A percentile compares a stretch with the other conserved stretches of the same genome.
Evolutionary conservation across 306 rosid species (phyloP).

Genomic region (Albizia julibrissin): DNA sequence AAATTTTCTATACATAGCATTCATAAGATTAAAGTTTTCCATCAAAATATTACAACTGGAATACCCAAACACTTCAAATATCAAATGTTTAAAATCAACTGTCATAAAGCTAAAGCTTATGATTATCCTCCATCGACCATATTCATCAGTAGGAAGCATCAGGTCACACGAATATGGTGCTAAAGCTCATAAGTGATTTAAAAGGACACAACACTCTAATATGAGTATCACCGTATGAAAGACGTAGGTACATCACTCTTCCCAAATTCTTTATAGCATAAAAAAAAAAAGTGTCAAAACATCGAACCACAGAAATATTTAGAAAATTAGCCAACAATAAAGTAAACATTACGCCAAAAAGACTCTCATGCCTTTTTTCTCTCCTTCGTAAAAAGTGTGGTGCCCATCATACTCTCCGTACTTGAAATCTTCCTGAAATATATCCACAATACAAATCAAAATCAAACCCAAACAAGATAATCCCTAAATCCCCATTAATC

Average conservation of each 20-base stretch:
- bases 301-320: neutral
- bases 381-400: slow-evolving; percentile 80
- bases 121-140: neutral
- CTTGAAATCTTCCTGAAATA: slow-evolving; percentile 75
- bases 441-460: slow-evolving; percentile 21
- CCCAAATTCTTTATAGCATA: neutral
- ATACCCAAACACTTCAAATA: neutral
- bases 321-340: neutral
- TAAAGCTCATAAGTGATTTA: neutral
- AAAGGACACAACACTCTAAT: neutral
- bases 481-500: neutral
- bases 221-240: neutral
- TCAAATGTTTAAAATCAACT: neutral
- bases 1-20: neutral
- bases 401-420: slow-evolving; percentile 80
- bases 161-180: neutral
- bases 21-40: neutral
- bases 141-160: neutral
- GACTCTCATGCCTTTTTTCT: slow-evolving; percentile 45
- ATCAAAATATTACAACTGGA: slow-evolving; percentile 6
- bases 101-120: neutral
- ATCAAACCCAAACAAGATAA: slow-evolving; percentile 12
- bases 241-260: neutral
- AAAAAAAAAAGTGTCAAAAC: neutral
- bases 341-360: neutral